These are phyloP conservation scores for Lentinula lateritia DNA, from an alignment of 768 basidiomycete genomes.

Conservation along the genomic window DNA sequence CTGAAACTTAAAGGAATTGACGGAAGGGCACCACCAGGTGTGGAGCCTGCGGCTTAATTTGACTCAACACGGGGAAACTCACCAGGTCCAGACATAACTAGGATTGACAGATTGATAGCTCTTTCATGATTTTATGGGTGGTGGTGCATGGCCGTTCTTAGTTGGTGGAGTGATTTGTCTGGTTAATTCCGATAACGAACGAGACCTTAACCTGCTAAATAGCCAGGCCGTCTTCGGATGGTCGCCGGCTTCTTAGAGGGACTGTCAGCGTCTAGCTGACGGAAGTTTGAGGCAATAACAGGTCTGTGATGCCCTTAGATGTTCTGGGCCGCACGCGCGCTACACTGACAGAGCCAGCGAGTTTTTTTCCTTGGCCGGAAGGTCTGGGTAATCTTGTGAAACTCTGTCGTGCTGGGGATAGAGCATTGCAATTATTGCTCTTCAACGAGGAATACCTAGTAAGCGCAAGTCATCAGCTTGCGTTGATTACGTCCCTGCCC, in stretches of 20 bases:
- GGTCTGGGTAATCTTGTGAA: conserved; percentile 69
- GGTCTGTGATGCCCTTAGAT: too few species aligned
- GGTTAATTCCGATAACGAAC: conserved; percentile 95
- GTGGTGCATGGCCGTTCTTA: conserved; percentile 89
- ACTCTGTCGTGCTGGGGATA: too few species aligned
- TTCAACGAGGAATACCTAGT: too few species aligned
- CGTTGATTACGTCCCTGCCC: too few species aligned
- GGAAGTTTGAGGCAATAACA: too few species aligned
- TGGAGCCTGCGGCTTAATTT: conserved; percentile 83
- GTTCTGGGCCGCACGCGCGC: too few species aligned
- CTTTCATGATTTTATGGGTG: conserved; percentile 83
- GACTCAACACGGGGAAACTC: conserved; percentile 80
- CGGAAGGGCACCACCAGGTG: conserved; percentile 49
- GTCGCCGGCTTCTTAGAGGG: conserved; percentile 46
- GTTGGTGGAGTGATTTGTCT: conserved; percentile 94
- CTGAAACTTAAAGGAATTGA: conserved; percentile 84
- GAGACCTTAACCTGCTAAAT: conserved; percentile 94
- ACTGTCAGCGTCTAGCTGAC: too few species aligned
- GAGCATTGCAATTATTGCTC: too few species aligned
- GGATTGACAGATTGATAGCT: conserved; percentile 80
- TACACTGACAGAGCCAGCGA: too few species aligned
- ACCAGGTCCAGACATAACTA: conserved; percentile 76
- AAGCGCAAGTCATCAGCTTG: too few species aligned
- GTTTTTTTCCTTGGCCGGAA: conserved; percentile 63
- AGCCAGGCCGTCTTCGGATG: conserved; percentile 73